phyloP scores from a whole-genome alignment of 2,329 filamentous ascomycete species.

The Erysiphe pulchra region DNA sequence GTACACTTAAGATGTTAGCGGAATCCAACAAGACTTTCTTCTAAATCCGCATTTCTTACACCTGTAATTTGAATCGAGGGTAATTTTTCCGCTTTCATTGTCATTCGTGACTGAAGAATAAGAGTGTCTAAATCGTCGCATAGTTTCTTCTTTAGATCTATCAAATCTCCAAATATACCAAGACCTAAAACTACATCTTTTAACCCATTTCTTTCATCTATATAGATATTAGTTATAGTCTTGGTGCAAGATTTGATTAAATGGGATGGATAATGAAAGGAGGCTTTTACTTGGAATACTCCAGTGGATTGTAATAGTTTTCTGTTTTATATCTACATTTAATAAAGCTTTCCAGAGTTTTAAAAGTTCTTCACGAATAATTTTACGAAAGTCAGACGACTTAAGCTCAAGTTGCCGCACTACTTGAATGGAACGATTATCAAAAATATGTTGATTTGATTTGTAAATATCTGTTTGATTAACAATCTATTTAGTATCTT shows the following conservation, averaged over 20 bases:
- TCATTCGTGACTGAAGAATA: conserved; percentile 33
- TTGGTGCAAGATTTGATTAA: not conserved
- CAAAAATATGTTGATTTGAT: conserved; percentile 30
- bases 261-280: not conserved
- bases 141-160: conserved; percentile 30
- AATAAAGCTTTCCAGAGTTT: conserved; percentile 48
- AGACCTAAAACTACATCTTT: conserved; percentile 28
- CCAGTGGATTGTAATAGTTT: conserved; percentile 25
- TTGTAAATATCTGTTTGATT: conserved; percentile 23
- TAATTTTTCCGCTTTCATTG: conserved; percentile 13
- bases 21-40: not conserved
- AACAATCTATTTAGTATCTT: conserved; percentile 8
- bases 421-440: conserved; percentile 33
- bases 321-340: conserved; percentile 28
- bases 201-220: conserved; percentile 20
- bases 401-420: conserved; percentile 39
- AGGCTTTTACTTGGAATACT: conserved; percentile 2
- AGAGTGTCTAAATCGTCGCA: conserved; percentile 36
- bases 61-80: conserved; percentile 18
- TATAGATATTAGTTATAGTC: not conserved
- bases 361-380: conserved; percentile 39
- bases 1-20: conserved; percentile 15
- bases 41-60: conserved; percentile 12
- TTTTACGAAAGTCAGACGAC: conserved; percentile 36
- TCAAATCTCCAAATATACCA: conserved; percentile 32